Percentiles rank a stretch among this genome's conserved stretches.
Conservation (phyloP, 306 rosid species). For the Citrullus mucosospermus region DNA sequence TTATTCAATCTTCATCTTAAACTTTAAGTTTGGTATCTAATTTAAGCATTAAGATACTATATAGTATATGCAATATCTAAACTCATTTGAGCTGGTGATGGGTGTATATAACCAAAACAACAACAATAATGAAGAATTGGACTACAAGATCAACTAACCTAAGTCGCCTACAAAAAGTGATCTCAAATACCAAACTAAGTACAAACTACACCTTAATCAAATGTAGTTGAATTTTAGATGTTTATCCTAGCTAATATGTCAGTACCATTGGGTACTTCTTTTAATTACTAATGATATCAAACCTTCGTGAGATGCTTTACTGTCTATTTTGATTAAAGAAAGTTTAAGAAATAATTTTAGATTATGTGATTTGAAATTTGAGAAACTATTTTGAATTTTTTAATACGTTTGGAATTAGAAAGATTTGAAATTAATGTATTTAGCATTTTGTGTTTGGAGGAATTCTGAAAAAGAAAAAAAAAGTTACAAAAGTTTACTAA, state of each 20-base stretch:
- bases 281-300: not conserved
- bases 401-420: no score
- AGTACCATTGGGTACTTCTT: not conserved
- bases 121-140: not conserved
- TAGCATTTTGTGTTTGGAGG: no score
- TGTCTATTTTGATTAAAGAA: no score
- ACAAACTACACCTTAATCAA: not conserved
- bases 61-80: no score
- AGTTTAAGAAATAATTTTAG: no score
- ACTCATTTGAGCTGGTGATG: not conserved
- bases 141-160: not conserved
- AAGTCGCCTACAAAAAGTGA: not conserved
- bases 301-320: not conserved
- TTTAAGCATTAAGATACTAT: not conserved
- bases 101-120: not conserved
- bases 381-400: no score
- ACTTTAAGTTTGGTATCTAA: not conserved
- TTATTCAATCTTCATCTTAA: not conserved
- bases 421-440: no score
- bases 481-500: no score
- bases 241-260: not conserved
- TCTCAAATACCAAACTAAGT: not conserved
- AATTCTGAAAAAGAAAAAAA: no score
- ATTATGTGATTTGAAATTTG: no score
- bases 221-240: not conserved